A percentile compares a stretch with the other conserved stretches of the same genome.
Conservation (phyloP, 345 rosid genomes). For the Acer negundo region DNA sequence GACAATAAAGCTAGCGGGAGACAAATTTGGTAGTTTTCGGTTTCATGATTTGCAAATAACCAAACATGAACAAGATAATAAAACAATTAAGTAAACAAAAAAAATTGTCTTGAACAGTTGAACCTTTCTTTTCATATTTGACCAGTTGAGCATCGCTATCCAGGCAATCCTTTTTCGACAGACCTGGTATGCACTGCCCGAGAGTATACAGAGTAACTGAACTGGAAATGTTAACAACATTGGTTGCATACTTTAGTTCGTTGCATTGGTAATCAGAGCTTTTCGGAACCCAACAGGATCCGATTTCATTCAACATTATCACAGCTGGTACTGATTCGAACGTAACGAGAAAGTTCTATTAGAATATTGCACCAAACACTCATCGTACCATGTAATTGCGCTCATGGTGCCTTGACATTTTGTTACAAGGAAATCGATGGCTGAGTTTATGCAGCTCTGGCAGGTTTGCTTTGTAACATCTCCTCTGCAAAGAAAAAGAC, state of each 20-base stretch:
- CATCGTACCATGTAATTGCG: conserved; percentile 38
- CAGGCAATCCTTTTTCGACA: conserved; percentile 9
- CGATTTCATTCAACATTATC: not conserved
- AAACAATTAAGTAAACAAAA: too few relatives aligned
- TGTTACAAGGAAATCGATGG: not conserved
- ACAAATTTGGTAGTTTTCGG: too few relatives aligned
- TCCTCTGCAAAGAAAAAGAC: conserved; percentile 22
- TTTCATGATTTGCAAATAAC: too few relatives aligned
- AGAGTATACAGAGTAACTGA: not conserved
- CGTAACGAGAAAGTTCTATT: conserved; percentile 8
- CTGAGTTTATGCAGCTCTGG: conserved; percentile 19
- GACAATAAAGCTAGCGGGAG: too few relatives aligned
- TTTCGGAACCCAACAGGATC: not conserved
- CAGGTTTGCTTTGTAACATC: conserved; percentile 5
- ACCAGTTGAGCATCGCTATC: not conserved
- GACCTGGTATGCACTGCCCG: conserved; percentile 28
- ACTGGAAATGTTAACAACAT: not conserved
- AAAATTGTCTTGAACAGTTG: too few relatives aligned
- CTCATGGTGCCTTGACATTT: conserved; percentile 25
- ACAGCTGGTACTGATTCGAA: not conserved
- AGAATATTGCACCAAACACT: conserved; percentile 42
- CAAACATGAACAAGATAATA: too few relatives aligned
- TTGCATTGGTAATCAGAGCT: not conserved
- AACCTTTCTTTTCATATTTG: not conserved
- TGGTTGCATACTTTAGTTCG: not conserved